phyloP scores from a whole-genome alignment of 2,329 filamentous ascomycete genomes.

The Aaosphaeria arxii region DNA sequence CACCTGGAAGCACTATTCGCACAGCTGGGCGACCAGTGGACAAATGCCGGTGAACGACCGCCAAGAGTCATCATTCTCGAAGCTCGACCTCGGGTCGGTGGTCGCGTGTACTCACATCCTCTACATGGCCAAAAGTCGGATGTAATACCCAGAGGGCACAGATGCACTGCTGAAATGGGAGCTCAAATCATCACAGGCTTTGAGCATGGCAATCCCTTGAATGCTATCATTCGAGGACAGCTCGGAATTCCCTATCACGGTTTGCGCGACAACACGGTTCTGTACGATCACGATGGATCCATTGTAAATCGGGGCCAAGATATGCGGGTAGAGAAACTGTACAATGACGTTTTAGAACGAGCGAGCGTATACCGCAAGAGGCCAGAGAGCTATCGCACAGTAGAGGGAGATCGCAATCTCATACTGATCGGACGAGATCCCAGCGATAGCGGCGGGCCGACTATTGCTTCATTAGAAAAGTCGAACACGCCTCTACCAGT shows the following conservation, averaged over 20 bases:
- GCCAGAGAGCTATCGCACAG: slow-evolving; percentile 63
- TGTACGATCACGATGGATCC: slow-evolving; percentile 81
- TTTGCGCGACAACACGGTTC: slow-evolving; percentile 74
- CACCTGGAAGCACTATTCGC: slow-evolving; percentile 84
- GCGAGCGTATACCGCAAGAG: slow-evolving; percentile 89
- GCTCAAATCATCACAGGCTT: slow-evolving; percentile 98
- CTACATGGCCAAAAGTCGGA: slow-evolving; percentile 58
- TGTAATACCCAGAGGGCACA: slow-evolving; percentile 53
- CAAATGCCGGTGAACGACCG: slow-evolving; percentile 61
- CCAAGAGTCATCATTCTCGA: slow-evolving; percentile 81
- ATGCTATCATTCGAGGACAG: slow-evolving; percentile 86
- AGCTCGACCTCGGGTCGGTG: slow-evolving; percentile 81
- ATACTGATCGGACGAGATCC: slow-evolving; percentile 83
- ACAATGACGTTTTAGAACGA: slow-evolving; percentile 90
- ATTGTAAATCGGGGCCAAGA: slow-evolving; percentile 78
- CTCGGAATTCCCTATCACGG: slow-evolving; percentile 82
- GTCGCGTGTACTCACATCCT: slow-evolving; percentile 85
- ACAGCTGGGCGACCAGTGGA: slow-evolving; percentile 71
- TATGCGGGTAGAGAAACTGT: slow-evolving; percentile 81
- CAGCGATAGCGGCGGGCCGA: slow-evolving; percentile 52
- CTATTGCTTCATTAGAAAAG: slow-evolving; percentile 72
- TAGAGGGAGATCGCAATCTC: slow-evolving; percentile 78
- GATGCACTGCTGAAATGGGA: slow-evolving; percentile 89
- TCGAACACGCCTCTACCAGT: slow-evolving; percentile 50
- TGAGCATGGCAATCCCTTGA: slow-evolving; percentile 89